phyloP scores from a whole-genome alignment of 2,329 filamentous ascomycete species.

The Triangularia setosa region DNA sequence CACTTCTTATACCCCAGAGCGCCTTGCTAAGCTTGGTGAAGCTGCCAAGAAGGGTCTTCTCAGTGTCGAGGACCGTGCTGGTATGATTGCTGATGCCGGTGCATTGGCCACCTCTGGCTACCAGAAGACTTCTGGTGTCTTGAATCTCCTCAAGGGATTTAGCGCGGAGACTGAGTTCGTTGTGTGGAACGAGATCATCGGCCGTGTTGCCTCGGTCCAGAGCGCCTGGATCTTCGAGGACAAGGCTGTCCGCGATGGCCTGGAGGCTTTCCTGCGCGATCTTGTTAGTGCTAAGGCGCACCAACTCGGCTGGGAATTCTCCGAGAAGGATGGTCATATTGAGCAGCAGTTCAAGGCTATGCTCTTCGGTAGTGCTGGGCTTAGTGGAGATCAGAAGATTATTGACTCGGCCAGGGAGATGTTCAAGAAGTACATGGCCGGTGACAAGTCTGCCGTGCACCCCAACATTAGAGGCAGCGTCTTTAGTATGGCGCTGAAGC shows the following conservation, averaged over 20 bases:
- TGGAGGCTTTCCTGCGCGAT: constrained; percentile 79
- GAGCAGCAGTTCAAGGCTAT: constrained; percentile 92
- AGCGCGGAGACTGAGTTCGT: constrained; percentile 83
- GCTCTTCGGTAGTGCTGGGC: constrained; percentile 79
- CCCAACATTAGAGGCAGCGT: constrained; percentile 87
- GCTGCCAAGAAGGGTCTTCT: constrained; percentile 78
- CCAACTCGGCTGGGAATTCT: constrained; percentile 83
- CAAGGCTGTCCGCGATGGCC: constrained; percentile 63
- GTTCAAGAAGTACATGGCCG: constrained; percentile 78
- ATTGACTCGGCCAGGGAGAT: constrained; percentile 81
- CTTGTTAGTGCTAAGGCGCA: constrained; percentile 78
- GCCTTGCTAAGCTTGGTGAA: constrained; percentile 80
- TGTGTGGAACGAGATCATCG: constrained; percentile 89
- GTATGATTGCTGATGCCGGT: constrained; percentile 91
- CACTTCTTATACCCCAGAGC: constrained; percentile 79
- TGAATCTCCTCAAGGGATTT: constrained; percentile 82
- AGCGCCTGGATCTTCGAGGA: constrained; percentile 89
- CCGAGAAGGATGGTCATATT: constrained; percentile 79
- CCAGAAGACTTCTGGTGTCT: constrained; percentile 84
- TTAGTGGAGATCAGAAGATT: constrained; percentile 73
- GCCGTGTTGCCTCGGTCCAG: constrained; percentile 73
- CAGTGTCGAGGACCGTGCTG: constrained; percentile 84
- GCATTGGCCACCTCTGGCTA: constrained; percentile 87
- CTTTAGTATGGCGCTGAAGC: constrained; percentile 77
- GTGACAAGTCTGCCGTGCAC: constrained; percentile 78